Base-by-base conservation (phyloP, 2,329 filamentous ascomycete species). In the Ophiostoma novo-ulmi region DNA sequence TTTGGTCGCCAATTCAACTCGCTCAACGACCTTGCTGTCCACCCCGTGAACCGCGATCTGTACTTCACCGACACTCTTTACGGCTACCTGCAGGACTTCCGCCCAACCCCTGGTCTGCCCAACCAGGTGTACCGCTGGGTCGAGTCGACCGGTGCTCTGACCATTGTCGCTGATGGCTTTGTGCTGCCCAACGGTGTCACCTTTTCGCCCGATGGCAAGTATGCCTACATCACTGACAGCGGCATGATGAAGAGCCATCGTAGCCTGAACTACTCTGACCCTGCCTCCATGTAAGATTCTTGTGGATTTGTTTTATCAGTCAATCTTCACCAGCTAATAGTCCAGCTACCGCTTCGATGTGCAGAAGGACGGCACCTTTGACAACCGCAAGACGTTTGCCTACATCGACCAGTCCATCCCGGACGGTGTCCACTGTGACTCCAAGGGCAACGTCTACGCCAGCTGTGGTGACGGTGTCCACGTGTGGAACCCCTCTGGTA, bases 61-160 rank as follows among this genome's bases (percentile, higher is more conserved):
- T 90, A 88, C 79, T 89, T 90, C 74, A 89, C 87, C 1, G 87
- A 90, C 71, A 84, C 85, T 0, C 80, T 83, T 8, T 89, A 89
- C 73, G 88, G 86, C 3, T 85, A 81, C 72, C 80, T 85, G 61
- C 87, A 89, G 75, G 80, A 85, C 35, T 88, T 89, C 74, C 81
- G 87, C 0, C 84, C 84, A 0, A 73, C 76, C 6, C 86, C 86
- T 0, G 82, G 82, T 0, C 75, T 88, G 13, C 84, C 81, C 5
- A 85, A 84, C 71, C 87, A 89, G 74, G 85, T 89, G 0, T 89
- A 89, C 76, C 82, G 85, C 1, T 83, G 84, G 65, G 82, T 85
- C 64, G 81, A 82, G 0, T 74, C 72, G 0, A 87, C 83, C 0
- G 84, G 84, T 0, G 82, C 84, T 0, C 77, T 88, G 4, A 81